Percentiles rank a stretch among this genome's conserved stretches.
phyloP scores from a whole-genome alignment of 2,329 filamentous ascomycete genomes.

The Aureobasidium lini region DNA sequence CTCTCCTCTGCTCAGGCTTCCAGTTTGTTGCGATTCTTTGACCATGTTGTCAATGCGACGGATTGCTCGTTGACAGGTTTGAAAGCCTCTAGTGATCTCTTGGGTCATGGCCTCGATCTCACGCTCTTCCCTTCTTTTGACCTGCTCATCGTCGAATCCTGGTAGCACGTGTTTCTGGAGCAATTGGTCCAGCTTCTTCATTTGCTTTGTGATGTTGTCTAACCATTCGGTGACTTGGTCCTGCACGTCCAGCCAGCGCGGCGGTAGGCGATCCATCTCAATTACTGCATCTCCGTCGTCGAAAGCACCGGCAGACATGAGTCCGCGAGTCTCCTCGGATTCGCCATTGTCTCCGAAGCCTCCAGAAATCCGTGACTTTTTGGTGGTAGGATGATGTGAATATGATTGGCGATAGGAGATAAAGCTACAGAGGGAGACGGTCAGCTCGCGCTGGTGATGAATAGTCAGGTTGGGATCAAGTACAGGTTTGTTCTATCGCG shows the following conservation, averaged over 20 bases:
- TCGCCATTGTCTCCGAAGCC: constrained; percentile 40
- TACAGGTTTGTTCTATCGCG: constrained; percentile 98
- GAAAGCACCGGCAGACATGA: constrained; percentile 73
- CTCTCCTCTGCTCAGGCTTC: constrained; percentile 70
- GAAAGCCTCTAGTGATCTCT: constrained; percentile 80
- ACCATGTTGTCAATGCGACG: constrained; percentile 84
- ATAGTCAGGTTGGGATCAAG: constrained; percentile 11
- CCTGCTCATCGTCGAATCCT: constrained; percentile 90
- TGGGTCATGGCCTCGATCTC: constrained; percentile 89
- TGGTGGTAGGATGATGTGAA: constrained; percentile 75
- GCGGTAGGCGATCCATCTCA: constrained; percentile 94
- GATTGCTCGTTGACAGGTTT: constrained; percentile 82
- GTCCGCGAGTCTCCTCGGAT: constrained; percentile 62
- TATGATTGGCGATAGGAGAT: constrained; percentile 99
- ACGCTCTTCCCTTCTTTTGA: constrained; percentile 76
- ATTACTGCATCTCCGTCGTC: constrained; percentile 84
- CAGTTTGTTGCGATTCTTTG: constrained; percentile 65
- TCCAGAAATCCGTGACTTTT: constrained; percentile 59
- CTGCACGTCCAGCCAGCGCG: constrained; percentile 90
- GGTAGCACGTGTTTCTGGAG: constrained; percentile 97
- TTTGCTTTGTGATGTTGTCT: constrained; percentile 71
- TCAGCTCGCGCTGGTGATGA: background rate
- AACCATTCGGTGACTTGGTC: constrained; percentile 86
- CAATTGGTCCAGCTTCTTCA: constrained; percentile 77
- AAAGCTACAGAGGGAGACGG: constrained; percentile 52